Conservation (phyloP, 106 monocot species). For the Dendrobium nobile region DNA sequence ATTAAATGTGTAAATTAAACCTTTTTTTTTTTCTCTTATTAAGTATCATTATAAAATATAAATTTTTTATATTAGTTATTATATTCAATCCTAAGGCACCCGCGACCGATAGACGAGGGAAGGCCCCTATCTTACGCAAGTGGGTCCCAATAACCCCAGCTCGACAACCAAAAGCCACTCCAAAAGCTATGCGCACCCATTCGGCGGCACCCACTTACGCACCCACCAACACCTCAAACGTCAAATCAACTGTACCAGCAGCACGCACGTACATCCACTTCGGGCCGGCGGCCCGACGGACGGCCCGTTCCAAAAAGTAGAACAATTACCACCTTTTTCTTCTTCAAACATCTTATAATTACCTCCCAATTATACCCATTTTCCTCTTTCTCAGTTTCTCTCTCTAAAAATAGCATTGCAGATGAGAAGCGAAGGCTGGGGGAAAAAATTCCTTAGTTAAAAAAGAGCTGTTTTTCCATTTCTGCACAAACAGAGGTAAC, state of each 20-base stretch:
- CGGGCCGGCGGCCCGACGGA: neutral
- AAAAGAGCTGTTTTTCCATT: neutral
- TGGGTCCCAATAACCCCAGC: too few relatives aligned
- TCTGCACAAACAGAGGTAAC: slow-evolving; percentile 7
- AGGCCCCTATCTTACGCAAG: too few relatives aligned
- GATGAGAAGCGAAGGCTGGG: neutral
- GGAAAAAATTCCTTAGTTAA: neutral
- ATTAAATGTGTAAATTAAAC: too few relatives aligned
- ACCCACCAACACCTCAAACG: neutral
- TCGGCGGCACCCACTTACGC: neutral
- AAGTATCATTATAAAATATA: too few relatives aligned
- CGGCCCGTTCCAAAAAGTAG: neutral
- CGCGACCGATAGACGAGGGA: too few relatives aligned
- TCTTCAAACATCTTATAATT: too few relatives aligned
- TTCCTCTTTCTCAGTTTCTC: too few relatives aligned
- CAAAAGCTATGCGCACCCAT: neutral
- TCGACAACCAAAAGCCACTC: neutral
- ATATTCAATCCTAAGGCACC: too few relatives aligned
- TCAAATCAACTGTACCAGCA: neutral
- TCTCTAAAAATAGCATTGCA: too few relatives aligned
- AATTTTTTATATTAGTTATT: too few relatives aligned
- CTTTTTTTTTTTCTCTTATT: too few relatives aligned
- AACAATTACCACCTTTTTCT: neutral
- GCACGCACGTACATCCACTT: neutral
- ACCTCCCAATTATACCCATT: too few relatives aligned